Evolutionary conservation across 768 basidiomycete species (phyloP).

Genomic region (Leccinum longicurvipes): DNA sequence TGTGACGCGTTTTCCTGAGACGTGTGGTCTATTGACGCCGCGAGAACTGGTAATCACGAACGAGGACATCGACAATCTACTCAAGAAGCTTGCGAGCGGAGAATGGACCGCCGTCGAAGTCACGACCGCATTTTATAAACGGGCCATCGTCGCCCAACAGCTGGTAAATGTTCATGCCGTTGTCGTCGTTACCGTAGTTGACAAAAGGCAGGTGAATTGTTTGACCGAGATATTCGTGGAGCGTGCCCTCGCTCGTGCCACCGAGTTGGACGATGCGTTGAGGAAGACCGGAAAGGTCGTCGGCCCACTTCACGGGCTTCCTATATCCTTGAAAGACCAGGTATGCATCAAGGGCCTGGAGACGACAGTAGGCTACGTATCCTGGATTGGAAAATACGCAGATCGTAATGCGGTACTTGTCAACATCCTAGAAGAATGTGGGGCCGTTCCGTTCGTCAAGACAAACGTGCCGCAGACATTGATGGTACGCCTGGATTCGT

Average conservation of each 20-base stretch:
- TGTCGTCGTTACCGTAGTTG: background rate
- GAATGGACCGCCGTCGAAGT: constrained; percentile 66
- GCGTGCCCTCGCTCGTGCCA: constrained; percentile 59
- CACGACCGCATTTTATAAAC: constrained; percentile 69
- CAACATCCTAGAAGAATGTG: constrained; percentile 61
- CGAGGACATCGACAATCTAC: constrained; percentile 40
- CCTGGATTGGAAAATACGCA: constrained; percentile 62
- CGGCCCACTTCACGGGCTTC: constrained; percentile 75
- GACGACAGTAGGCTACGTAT: constrained; percentile 72
- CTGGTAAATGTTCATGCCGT: constrained; percentile 42
- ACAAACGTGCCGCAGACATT: constrained; percentile 79
- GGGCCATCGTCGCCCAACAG: constrained; percentile 79
- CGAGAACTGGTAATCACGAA: constrained; percentile 62
- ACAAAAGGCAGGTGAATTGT: constrained; percentile 60
- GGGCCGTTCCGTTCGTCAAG: constrained; percentile 69
- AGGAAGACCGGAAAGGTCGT: constrained; percentile 58
- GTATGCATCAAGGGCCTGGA: constrained; percentile 65
- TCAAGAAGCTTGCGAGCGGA: constrained; percentile 50
- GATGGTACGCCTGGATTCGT: constrained; percentile 44
- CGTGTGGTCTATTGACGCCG: constrained; percentile 53
- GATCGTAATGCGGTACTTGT: constrained; percentile 59
- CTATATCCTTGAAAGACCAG: constrained; percentile 75
- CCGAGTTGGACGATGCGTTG: constrained; percentile 61
- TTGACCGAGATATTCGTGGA: constrained; percentile 83
- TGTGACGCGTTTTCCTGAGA: constrained; percentile 52